Evolutionary conservation across 805 yeast genomes (phyloP).

Genomic region (Metschnikowia chrysomelidarum): DNA sequence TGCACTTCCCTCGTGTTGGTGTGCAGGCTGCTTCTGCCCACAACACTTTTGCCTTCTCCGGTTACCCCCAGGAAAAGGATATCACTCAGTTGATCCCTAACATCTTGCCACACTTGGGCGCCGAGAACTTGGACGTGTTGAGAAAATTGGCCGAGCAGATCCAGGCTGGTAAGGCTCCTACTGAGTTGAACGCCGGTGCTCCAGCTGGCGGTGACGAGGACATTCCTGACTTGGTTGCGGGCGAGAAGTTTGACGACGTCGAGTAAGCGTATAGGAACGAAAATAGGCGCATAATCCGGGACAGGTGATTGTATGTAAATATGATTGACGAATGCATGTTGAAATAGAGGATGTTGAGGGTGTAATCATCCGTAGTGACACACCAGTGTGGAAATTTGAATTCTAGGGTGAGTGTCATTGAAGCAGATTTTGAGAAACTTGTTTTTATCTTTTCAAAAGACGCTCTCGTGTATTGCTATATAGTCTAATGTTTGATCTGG

Average conservation of each 20-base stretch:
- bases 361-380: too few species aligned
- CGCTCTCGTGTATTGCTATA: too few species aligned
- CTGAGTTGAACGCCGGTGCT: constrained; percentile 42
- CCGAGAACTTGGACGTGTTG: constrained; percentile 88
- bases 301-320: constrained; percentile 11
- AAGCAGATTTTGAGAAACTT: neutral
- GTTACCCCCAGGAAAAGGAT: constrained; percentile 90
- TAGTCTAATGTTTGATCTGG: too few species aligned
- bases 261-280: constrained; percentile 27
- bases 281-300: too few species aligned
- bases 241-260: constrained; percentile 77
- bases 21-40: constrained; percentile 88
- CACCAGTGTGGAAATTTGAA: too few species aligned
- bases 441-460: too few species aligned
- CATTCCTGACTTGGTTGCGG: constrained; percentile 80
- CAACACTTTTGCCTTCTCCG: constrained; percentile 94
- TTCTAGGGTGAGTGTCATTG: too few species aligned
- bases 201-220: constrained; percentile 50
- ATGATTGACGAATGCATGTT: constrained; percentile 16
- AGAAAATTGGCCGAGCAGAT: constrained; percentile 87
- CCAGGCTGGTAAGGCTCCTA: constrained; percentile 58
- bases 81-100: constrained; percentile 91
- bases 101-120: constrained; percentile 93
- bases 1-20: constrained; percentile 95
- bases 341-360: too few species aligned